Base-by-base conservation (phyloP, 495 filamentous ascomycete genomes). In the Evansstolkia leycettana region DNA sequence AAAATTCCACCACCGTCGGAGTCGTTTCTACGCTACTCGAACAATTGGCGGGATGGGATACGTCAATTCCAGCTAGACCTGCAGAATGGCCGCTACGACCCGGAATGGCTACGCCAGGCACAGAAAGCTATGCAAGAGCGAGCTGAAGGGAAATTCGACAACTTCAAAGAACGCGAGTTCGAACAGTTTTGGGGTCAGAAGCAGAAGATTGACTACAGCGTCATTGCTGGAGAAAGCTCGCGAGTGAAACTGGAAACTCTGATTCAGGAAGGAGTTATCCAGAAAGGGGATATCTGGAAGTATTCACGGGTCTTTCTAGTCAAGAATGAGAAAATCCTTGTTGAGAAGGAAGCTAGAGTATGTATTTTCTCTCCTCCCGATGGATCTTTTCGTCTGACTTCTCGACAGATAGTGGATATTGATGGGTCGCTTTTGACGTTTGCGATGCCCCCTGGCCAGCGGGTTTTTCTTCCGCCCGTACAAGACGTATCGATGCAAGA, bases 121-220 rank as follows among this genome's bases (percentile, higher is more conserved):
- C 68, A 70, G 45, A 43, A 60, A 28, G 82, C 83, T 5, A 70
- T 78, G 48, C 47, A 66, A 36, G 60, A 74, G 44, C 71, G 84
- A 30, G 56, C 60, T n/a, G 52, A 63, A 2, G 84, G 85, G n/a
- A 60, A 70, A 13, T 89, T 80, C 43, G 76, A 89, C 40, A 56
- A 68, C 5, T 82, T 72, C 51, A 77, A 84, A 48, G 71, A 75
- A 32, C 43, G 61, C 3, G 65, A 80, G 26, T 81, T 76, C 24
- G 75, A 85, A 55, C 54, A 70, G 23, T 78, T 74, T 37, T 93
- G 82, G 82, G 77, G 71, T 0, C 69, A 81, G 37, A 73, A 78
- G 34, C 68, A 77, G 50, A 70, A 59, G 36, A 40, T 64, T 15
- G 47, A 50, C 18, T 50, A 37, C 15, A 35, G 28, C 9, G 39